phyloP scores from a whole-genome alignment of 2,329 filamentous ascomycete species.

The Trichoderma simmonsii region DNA sequence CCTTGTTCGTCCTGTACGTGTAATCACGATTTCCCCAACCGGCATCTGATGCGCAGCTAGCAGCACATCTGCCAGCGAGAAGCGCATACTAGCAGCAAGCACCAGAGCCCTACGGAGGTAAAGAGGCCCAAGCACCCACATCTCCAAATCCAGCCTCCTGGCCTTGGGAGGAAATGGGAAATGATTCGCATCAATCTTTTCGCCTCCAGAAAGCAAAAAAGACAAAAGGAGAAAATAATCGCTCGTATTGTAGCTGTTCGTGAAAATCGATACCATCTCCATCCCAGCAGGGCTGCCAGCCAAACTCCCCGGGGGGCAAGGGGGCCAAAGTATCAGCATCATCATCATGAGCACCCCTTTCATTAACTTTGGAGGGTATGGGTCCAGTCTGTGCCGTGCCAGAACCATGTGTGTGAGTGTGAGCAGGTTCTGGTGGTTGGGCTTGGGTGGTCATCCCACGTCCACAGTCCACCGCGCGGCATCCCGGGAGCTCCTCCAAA shows the following conservation, averaged over 20 bases:
- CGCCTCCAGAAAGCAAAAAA: background rate
- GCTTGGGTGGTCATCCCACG: background rate
- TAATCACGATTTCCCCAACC: background rate
- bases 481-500: background rate
- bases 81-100: background rate
- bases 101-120: background rate
- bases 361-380: constrained; percentile 4
- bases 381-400: background rate
- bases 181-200: background rate
- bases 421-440: background rate
- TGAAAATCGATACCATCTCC: background rate
- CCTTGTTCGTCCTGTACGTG: background rate
- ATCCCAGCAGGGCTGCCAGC: background rate
- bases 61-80: background rate
- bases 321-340: background rate
- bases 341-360: constrained; percentile 7
- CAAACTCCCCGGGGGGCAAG: background rate
- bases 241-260: background rate
- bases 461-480: constrained; percentile 1
- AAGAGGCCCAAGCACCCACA: background rate
- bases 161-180: background rate
- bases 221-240: background rate
- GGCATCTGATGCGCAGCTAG: background rate
- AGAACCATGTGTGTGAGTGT: background rate
- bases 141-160: background rate